Conservation (phyloP, 1,284 basidiomycete species). For the Puccinia horiana region DNA sequence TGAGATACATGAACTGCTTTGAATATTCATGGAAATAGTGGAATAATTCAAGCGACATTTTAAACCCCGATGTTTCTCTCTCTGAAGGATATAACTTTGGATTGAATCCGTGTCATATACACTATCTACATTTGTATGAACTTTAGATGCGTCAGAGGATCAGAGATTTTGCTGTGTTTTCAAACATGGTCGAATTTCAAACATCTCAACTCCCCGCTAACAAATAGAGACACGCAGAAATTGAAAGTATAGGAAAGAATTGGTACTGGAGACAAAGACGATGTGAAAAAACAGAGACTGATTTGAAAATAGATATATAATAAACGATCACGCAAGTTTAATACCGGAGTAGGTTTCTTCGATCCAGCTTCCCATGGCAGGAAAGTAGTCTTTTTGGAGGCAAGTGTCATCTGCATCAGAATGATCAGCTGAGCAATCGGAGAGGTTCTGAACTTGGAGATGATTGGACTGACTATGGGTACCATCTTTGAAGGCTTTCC, state of each 20-base stretch:
- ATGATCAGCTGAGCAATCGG: too few species aligned
- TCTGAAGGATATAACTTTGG: too few species aligned
- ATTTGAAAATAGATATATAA: too few species aligned
- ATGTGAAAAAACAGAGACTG: not conserved
- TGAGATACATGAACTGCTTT: too few species aligned
- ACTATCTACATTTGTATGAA: too few species aligned
- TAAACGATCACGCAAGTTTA: conserved; percentile 18
- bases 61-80: too few species aligned
- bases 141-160: too few species aligned
- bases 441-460: not conserved
- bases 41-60: too few species aligned
- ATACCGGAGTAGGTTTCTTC: conserved; percentile 24
- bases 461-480: conserved; percentile 37
- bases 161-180: too few species aligned
- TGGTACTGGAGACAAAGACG: not conserved
- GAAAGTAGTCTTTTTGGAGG: conserved; percentile 43
- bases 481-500: conserved; percentile 42
- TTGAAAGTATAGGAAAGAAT: not conserved
- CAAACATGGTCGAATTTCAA: too few species aligned
- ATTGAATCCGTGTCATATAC: too few species aligned
- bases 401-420: conserved; percentile 50
- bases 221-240: not conserved
- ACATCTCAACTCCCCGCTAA: not conserved
- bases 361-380: conserved; percentile 37
- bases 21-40: too few species aligned